Percentiles rank a stretch among this genome's conserved stretches.
Evolutionary conservation across 2,329 filamentous ascomycete species (phyloP).

Genomic region (Arthrobotrys sphaeroides): DNA sequence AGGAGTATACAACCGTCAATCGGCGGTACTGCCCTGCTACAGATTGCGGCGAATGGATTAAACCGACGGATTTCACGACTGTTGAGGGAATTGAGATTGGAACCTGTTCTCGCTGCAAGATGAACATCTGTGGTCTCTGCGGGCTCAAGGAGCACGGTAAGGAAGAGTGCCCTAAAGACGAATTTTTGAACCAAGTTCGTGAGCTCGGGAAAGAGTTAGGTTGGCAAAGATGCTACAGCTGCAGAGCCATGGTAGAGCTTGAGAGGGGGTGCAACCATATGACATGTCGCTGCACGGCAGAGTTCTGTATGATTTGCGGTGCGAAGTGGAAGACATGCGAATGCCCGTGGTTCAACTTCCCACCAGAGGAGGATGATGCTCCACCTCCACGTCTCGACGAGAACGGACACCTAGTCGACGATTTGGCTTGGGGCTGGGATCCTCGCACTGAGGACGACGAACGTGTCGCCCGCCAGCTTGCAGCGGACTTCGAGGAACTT

Average conservation of each 20-base stretch:
- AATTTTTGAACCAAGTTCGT: constrained; percentile 66
- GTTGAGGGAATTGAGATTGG: constrained; percentile 62
- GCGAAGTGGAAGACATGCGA: constrained; percentile 51
- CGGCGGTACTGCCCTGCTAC: constrained; percentile 79
- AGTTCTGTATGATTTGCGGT: constrained; percentile 52
- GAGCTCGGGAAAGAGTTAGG: constrained; percentile 61
- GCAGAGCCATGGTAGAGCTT: constrained; percentile 56
- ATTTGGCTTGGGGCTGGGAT: constrained; percentile 48
- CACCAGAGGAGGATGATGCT: constrained; percentile 49
- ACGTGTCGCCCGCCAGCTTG: constrained; percentile 41
- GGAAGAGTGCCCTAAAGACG: constrained; percentile 75
- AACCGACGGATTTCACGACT: constrained; percentile 70
- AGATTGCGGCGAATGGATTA: constrained; percentile 82
- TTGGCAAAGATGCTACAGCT: constrained; percentile 58
- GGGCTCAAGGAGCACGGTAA: constrained; percentile 77
- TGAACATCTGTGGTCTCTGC: constrained; percentile 78
- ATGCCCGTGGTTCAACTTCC: constrained; percentile 53
- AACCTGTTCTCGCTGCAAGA: constrained; percentile 75
- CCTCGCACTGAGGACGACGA: constrained; percentile 34
- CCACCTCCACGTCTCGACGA: constrained; percentile 30
- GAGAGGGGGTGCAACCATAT: constrained; percentile 58
- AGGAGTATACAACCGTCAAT: constrained; percentile 77
- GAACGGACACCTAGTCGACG: constrained; percentile 30
- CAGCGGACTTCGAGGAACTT: constrained; percentile 46
- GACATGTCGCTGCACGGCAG: constrained; percentile 55